These are phyloP conservation scores for Diplodia sapinea DNA, from an alignment of 2,329 filamentous ascomycete species.

Conservation along the genomic window DNA sequence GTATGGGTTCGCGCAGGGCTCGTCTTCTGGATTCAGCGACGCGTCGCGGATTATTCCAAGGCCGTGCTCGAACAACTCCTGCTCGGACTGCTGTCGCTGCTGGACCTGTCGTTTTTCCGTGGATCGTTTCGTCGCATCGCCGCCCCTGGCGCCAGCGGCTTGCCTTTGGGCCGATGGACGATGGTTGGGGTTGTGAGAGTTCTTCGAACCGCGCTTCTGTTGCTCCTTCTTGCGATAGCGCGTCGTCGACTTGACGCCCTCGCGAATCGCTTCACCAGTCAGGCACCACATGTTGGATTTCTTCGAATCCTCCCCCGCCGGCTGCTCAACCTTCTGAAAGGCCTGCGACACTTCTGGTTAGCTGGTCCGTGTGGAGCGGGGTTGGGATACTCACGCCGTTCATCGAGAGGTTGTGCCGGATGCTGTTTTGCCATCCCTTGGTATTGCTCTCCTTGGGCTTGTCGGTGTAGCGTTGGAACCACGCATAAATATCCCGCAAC, in stretches of 20 bases:
- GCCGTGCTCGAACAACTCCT: background rate
- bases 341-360: constrained; percentile 49
- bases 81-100: background rate
- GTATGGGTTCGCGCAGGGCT: background rate
- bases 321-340: constrained; percentile 60
- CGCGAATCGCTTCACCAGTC: constrained; percentile 68
- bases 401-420: constrained; percentile 95
- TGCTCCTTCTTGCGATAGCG: constrained; percentile 53
- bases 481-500: constrained; percentile 85
- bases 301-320: constrained; percentile 58
- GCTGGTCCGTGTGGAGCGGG: constrained; percentile 10
- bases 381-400: constrained; percentile 71
- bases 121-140: constrained; percentile 46
- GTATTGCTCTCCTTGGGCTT: constrained; percentile 67
- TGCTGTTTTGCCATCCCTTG: constrained; percentile 90
- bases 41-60: background rate
- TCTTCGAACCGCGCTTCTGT: background rate
- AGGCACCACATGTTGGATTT: constrained; percentile 80
- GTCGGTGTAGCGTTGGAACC: constrained; percentile 82
- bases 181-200: constrained; percentile 33
- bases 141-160: constrained; percentile 54
- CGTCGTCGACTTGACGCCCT: constrained; percentile 86
- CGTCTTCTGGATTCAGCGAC: constrained; percentile 1
- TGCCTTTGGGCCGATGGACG: constrained; percentile 48
- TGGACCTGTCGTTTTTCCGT: background rate